Evolutionary conservation across 345 rosid species (phyloP), one percentile per base, ranked within the genome.

Genomic region (Hibiscus syriacus): DNA sequence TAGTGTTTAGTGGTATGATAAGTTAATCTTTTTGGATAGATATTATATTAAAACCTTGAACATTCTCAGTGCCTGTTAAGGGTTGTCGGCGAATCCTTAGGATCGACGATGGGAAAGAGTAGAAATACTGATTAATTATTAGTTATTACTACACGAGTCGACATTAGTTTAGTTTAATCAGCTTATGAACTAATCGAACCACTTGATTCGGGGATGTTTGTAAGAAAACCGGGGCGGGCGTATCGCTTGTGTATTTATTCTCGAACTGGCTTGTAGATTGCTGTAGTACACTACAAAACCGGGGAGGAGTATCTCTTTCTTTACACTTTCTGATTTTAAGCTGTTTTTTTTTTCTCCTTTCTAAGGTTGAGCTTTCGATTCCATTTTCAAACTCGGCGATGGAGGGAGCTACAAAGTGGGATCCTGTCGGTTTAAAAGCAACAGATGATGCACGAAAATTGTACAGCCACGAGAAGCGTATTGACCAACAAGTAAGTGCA

Each of bases 341-440:
- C n/a, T 45, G 19, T 17, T 45, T 45, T 45, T 7, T 32, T 32
- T 32, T 32, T 45, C 6, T 4, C 36, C 34, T 38, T 20, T n/a
- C 45, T 12, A 23, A 87, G 92, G 70, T 80, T 17, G 85, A 81
- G 60, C 88, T 87, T 59, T 73, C 85, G 5, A 76, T 82, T 48
- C 87, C 80, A 79, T 78, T 80, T 73, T 69, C 84, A 55, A 82
- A 78, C 76, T 74, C 79, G 52, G 87, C 81, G 17, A 85, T 87
- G 90, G 93, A 87, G 72, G 84, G 93, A 16, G 82, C 81, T 50
- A 85, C 93, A n/a, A 87, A 85, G 77, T 87, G 93, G 93, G 85
- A 83, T 49, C 87, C 90, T 26, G 79, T 82, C 69, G 72, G 79
- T 63, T 67, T 76, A 30, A 82, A 73, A 57, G 61, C 79, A 66